Evolutionary conservation across 352 stramenopile genomes (phyloP).

Genomic region (Pythium aquatile): DNA sequence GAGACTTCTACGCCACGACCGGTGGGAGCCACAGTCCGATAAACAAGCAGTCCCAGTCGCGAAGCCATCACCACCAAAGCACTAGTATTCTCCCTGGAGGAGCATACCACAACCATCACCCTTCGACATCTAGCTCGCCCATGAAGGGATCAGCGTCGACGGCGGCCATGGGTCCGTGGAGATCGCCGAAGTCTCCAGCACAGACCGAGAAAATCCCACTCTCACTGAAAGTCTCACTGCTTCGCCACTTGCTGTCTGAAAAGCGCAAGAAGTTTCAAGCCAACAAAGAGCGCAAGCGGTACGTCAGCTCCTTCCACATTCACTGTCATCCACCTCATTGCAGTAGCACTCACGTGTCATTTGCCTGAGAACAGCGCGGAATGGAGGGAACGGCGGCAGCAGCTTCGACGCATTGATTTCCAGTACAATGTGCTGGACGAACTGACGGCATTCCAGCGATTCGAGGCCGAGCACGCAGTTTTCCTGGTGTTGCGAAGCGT

Average conservation of each 20-base stretch:
- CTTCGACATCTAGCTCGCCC: background rate
- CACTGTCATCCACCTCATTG: background rate
- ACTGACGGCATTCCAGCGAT: constrained; percentile 54
- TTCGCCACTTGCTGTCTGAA: constrained; percentile 56
- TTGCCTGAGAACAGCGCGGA: constrained; percentile 31
- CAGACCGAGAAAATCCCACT: constrained; percentile 46
- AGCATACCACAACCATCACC: background rate
- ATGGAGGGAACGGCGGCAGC: constrained; percentile 46
- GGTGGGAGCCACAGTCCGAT: constrained; percentile 11
- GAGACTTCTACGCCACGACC: constrained; percentile 48
- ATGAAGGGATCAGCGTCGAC: constrained; percentile 6
- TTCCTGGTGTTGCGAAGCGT: constrained; percentile 69
- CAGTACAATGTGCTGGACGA: constrained; percentile 74
- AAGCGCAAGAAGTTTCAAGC: constrained; percentile 57
- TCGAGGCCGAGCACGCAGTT: constrained; percentile 57
- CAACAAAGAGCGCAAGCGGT: constrained; percentile 38
- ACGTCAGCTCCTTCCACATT: background rate
- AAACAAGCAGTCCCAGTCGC: background rate
- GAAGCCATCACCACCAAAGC: constrained; percentile 14
- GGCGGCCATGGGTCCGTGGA: constrained; percentile 7
- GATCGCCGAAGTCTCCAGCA: background rate
- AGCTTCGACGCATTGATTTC: constrained; percentile 56
- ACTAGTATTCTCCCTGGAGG: background rate
- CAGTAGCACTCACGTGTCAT: constrained; percentile 2
- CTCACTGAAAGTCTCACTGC: constrained; percentile 47